These are phyloP conservation scores for Hypoxylon sp. DNA, from an alignment of 2,329 filamentous ascomycete genomes.

Conservation along the genomic window DNA sequence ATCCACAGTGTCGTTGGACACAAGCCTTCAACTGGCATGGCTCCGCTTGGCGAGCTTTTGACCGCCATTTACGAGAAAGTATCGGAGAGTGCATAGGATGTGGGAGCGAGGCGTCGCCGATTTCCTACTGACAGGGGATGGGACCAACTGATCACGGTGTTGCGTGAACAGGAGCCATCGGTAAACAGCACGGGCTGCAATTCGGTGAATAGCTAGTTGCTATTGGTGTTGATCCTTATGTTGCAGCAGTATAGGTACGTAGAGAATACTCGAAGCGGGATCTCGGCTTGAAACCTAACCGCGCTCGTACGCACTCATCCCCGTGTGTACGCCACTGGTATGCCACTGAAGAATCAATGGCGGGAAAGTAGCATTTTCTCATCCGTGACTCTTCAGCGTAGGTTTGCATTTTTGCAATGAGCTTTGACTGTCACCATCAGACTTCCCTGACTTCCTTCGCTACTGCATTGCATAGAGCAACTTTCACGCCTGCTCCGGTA, in stretches of 20 bases:
- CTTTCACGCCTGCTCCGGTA: constrained; percentile 83
- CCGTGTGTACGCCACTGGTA: constrained; percentile 33
- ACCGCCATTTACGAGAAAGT: constrained; percentile 21
- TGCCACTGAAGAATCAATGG: constrained; percentile 20
- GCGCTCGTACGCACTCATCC: constrained; percentile 9
- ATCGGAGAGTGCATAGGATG: constrained; percentile 9
- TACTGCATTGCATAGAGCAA: constrained; percentile 80
- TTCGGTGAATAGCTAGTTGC: constrained; percentile 11
- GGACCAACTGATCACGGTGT: constrained; percentile 9
- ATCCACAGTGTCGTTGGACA: constrained; percentile 28
- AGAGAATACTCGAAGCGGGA: constrained; percentile 17
- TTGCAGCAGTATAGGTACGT: constrained; percentile 12
- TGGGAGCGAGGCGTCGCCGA: constrained; percentile 11
- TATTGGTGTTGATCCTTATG: constrained; percentile 5
- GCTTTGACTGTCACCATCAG: constrained; percentile 23
- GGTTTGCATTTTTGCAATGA: neutral
- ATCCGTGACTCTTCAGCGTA: neutral
- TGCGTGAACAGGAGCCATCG: constrained; percentile 4
- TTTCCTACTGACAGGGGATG: constrained; percentile 9
- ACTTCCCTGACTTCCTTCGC: constrained; percentile 64
- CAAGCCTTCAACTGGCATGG: constrained; percentile 23
- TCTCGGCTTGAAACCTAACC: constrained; percentile 3
- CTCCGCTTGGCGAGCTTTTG: constrained; percentile 25
- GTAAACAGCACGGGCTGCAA: constrained; percentile 6
- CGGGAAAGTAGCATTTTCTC: neutral